Evolutionary conservation across 2,329 filamentous ascomycete species (phyloP), one percentile per base, ranked within the genome.

Genomic region (Trichophyton schoenleinii): DNA sequence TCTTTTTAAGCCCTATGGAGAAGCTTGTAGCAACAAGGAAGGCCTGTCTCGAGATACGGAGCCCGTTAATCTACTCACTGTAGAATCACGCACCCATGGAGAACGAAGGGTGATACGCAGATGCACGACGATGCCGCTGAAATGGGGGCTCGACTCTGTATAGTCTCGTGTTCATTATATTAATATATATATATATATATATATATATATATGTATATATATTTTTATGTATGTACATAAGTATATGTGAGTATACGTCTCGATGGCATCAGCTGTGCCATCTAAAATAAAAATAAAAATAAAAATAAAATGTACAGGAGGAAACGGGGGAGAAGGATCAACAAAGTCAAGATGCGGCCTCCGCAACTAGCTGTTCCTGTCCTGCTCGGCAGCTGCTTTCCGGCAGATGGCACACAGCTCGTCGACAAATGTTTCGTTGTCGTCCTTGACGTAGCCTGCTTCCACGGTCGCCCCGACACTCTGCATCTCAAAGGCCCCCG

Each of bases 371-470:
- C 13, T 52, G 4, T 9, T 22, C 22, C 46, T 22, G 46, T 55
- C 52, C 15, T 34, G 52, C 28, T 34, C 52, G 13, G 52, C 52
- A n/a, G 52, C 52, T 15, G 52, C 28, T 13, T 55, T 42, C 15
- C 62, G 60, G 49, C 62, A 65, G 41, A 65, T 61, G 4, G 64
- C 57, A 36, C 63, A 65, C 15, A 65, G 53, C 46, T 65, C 64
- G 28, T 65, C 64, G 8, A 65, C 64, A 44, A 64, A 65, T 13
- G 63, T 64, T 28, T 63, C 63, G 9, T 49, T 42, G 13, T 42
- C 57, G 22, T 53, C 31, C 11, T 55, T 61, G 18, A 52, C 64
- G 41, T 64, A 62, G 15, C 58, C 44, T 6, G 60, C 62, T 44
- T 64, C 64, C 4, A 60, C 60, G n/a, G 61, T 65, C 7, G 59